Evolutionary conservation across 202 grass and related monocot species (phyloP), one percentile per base, ranked within the genome.

Genomic region (Schoenoplectus tabernaemontani): DNA sequence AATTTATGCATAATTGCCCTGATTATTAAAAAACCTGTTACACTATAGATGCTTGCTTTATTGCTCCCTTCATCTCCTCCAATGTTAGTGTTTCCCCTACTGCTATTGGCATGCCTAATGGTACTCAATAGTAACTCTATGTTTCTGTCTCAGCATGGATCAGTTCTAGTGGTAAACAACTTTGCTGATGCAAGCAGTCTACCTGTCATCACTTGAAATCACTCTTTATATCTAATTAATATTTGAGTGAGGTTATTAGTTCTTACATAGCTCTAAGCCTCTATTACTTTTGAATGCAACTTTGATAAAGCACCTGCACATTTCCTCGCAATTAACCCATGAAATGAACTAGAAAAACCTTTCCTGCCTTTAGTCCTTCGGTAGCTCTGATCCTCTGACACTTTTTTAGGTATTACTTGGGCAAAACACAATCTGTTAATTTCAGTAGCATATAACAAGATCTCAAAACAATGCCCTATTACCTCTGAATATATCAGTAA

Each of bases 231-330:
- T 16, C 30, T n/a, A 37, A 56, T 48, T 28, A 51, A 36, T 76
- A 16, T 76, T 76, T 76, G 17, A 76, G 47, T 19, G 30, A 56
- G 46, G 51, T 76, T 56, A 76, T 37, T 57, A 10, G 44, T 75
- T 9, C 47, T 75, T 53, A 32, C 8, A 0, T 56, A 54, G 24
- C 47, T 75, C 26, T 13, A 54, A 34, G 15, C 1, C 28, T 75
- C 70, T 75, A 56, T 28, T 33, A 33, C 69, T 72, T 30, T 8
- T 53, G 9, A 34, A 28, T 68, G 17, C 43, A 2, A 68, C 38
- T 43, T 43, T 24, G 28, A 53, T 53, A 33, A 50, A 54, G 16
- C 16, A 20, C 7, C 70, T 36, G 13, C 17, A 20, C 28, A 75
- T 19, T 75, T 54, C 16, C 26, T 36, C 3, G 26, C 28, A 33